Evolutionary conservation across 2,329 filamentous ascomycete species (phyloP), one percentile per base, ranked within the genome.

Genomic region (Monosporascus sp.): DNA sequence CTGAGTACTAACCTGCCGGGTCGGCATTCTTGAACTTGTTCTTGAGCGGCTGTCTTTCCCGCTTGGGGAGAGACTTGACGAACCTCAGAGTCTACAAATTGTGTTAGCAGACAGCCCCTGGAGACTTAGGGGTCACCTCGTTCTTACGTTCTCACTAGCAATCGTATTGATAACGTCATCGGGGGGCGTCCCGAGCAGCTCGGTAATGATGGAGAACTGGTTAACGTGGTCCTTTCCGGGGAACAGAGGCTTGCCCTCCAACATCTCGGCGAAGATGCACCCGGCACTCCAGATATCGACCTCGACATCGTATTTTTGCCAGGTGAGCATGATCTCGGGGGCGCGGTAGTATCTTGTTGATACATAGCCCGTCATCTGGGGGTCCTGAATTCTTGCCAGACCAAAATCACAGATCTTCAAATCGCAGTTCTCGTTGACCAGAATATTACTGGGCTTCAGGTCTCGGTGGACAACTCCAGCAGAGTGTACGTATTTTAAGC

Each of bases 351-450:
- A 99, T 79, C 94, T 82, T 57, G 94, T 99, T 47, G 94, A 97
- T 56, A 99, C 94, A 69, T 99, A 99, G 63, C 94, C 94, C 42
- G 94, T 99, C 94, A 99, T 99, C 75, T 99, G 94, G 37, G 94
- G 94, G 68, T 99, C 94, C 72, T 99, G 94, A 65, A 99, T 96
- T 72, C 94, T 90, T 51, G 94, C 94, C 55, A 99, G 81, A 61
- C 94, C 94, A 66, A 99, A 99, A 71, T 99, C 94, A 80, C 94
- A 99, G 72, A 99, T 99, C 79, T 99, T 99, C 65, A 99, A 77
- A 74, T 99, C 94, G 76, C 94, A 99, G 75, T 99, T 99, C 76
- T 99, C 94, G 75, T 99, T 99, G 73, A 99, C 93, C 54, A 99
- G 83, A 65, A 99, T 99, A 75, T 99, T 99, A 79, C 91, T 96